These are phyloP conservation scores for Globisporangium parvum DNA, from an alignment of 352 stramenopile species.

Conservation along the genomic window DNA sequence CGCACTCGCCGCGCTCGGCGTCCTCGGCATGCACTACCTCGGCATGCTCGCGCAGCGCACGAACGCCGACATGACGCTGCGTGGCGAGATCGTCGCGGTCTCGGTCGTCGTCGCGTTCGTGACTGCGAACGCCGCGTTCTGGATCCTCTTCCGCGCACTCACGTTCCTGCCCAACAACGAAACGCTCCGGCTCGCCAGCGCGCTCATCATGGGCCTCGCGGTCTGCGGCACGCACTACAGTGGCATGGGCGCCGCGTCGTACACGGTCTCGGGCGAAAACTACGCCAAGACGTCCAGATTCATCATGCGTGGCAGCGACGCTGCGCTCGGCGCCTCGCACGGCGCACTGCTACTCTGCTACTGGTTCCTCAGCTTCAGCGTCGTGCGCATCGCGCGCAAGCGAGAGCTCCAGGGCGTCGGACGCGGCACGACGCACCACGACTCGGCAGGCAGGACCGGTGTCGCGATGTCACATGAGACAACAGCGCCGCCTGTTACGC, in stretches of 20 bases:
- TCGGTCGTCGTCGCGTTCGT: constrained; percentile 49
- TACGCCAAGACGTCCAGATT: constrained; percentile 15
- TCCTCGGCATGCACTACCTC: constrained; percentile 67
- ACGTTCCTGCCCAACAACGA: constrained; percentile 52
- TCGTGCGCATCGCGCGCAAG: constrained; percentile 7
- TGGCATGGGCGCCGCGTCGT: constrained; percentile 39
- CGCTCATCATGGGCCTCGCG: constrained; percentile 53
- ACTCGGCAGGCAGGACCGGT: neutral
- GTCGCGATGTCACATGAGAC: neutral
- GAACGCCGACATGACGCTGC: constrained; percentile 30
- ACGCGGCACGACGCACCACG: constrained; percentile 3
- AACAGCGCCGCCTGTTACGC: neutral
- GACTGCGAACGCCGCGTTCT: constrained; percentile 53
- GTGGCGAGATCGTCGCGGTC: constrained; percentile 26
- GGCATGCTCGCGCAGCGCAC: constrained; percentile 59
- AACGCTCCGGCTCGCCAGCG: constrained; percentile 35
- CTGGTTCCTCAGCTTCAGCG: constrained; percentile 30
- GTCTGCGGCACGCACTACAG: constrained; percentile 59
- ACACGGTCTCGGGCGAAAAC: constrained; percentile 23
- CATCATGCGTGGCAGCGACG: constrained; percentile 26
- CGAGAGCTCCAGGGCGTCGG: neutral
- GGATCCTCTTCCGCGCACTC: constrained; percentile 62
- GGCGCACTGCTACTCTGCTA: constrained; percentile 43
- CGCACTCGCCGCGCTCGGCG: constrained; percentile 45
- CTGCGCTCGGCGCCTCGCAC: constrained; percentile 34